Evolutionary conservation across 306 rosid species (phyloP).

Genomic region (Cucurbita ficifolia): DNA sequence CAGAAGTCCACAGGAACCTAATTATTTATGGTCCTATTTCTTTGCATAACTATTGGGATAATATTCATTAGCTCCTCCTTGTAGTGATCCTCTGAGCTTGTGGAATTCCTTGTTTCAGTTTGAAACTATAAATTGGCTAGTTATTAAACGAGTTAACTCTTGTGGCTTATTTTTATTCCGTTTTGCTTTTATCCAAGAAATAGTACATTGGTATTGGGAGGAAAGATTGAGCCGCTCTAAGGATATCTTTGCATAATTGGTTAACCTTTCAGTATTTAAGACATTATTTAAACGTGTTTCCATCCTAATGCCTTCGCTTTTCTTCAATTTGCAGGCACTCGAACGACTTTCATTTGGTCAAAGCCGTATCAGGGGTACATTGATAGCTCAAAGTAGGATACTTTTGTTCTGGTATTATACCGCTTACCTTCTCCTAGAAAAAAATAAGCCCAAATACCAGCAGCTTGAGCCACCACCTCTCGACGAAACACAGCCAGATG

Average conservation of each 20-base stretch:
- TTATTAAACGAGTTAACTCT: not conserved
- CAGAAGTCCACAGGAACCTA: not conserved
- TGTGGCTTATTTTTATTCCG: not conserved
- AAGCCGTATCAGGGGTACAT: constrained; percentile 49
- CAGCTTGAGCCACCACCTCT: constrained; percentile 34
- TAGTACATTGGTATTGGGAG: not conserved
- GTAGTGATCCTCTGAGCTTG: not conserved
- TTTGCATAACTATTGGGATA: not conserved
- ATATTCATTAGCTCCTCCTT: not conserved
- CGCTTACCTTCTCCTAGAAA: constrained; percentile 76
- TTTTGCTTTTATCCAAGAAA: not conserved
- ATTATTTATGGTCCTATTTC: not conserved
- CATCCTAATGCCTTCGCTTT: not conserved
- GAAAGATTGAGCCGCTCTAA: not conserved
- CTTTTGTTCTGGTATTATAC: constrained; percentile 69
- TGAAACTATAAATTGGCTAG: not conserved
- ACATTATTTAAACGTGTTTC: not conserved
- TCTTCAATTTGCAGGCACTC: constrained; percentile 43
- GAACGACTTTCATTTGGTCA: constrained; percentile 63
- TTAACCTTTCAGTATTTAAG: not conserved
- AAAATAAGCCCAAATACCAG: constrained; percentile 79
- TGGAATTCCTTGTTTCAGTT: not conserved
- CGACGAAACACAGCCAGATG: constrained; percentile 19
- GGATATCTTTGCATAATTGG: not conserved
- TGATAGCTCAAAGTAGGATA: constrained; percentile 73